These are phyloP conservation scores for Plantago major DNA, from an alignment of 257 asterid genomes.

Conservation along the genomic window DNA sequence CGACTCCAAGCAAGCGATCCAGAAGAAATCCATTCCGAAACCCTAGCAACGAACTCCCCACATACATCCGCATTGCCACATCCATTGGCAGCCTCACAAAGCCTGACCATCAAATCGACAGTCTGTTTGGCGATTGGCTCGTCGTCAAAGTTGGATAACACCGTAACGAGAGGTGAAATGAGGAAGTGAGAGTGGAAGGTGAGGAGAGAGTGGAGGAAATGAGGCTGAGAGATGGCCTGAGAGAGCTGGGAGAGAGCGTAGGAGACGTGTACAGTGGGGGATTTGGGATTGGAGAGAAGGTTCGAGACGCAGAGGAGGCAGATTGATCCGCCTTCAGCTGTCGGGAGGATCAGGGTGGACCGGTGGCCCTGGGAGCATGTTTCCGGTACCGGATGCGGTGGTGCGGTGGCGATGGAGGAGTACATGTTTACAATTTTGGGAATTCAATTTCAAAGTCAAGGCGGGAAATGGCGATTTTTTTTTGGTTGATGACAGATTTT, in stretches of 20 bases:
- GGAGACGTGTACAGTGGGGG: conserved; percentile 80
- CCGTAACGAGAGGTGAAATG: conserved; percentile 62
- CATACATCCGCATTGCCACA: conserved; percentile 38
- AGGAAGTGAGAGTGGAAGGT: conserved; percentile 80
- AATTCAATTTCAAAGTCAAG: conserved; percentile 12
- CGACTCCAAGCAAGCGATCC: conserved; percentile 73
- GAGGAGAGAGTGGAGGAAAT: conserved; percentile 52
- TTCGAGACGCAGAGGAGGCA: conserved; percentile 82
- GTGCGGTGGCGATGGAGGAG: conserved; percentile 24
- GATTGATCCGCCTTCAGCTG: conserved; percentile 76
- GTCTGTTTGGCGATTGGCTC: conserved; percentile 68
- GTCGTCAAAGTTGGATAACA: conserved; percentile 59
- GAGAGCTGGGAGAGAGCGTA: conserved; percentile 93
- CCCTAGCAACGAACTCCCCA: conserved; percentile 62
- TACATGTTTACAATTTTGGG: conserved; percentile 27
- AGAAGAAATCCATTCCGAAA: conserved; percentile 56
- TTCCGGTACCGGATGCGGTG: conserved; percentile 27
- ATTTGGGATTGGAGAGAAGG: conserved; percentile 66
- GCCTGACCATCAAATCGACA: conserved; percentile 50
- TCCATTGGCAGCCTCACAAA: conserved; percentile 36
- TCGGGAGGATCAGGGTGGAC: conserved; percentile 50
- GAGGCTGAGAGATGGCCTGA: conserved; percentile 63
- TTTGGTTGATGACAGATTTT: too few relatives aligned
- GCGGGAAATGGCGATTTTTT: conserved; percentile 23
- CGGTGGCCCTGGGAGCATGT: conserved; percentile 73